These are phyloP conservation scores for Groenewaldozyma tartarivorans DNA, from an alignment of 805 yeast genomes.

Conservation along the genomic window DNA sequence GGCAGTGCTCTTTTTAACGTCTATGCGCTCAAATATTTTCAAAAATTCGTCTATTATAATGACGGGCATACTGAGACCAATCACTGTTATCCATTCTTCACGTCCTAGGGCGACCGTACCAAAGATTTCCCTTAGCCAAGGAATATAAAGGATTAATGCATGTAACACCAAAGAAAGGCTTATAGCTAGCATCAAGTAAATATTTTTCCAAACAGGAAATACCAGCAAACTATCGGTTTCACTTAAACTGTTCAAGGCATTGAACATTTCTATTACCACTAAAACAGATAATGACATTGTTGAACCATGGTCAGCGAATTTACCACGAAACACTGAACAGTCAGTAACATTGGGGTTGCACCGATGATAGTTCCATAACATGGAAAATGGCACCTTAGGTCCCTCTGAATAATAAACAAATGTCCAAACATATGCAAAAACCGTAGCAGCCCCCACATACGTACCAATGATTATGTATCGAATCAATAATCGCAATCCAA, in stretches of 20 bases:
- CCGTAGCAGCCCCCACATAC: conserved; percentile 34
- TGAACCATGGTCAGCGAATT: conserved; percentile 25
- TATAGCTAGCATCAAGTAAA: conserved; percentile 31
- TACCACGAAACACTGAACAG: conserved; percentile 27
- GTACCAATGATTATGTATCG: conserved; percentile 32
- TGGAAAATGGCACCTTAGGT: conserved; percentile 28
- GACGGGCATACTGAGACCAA: conserved; percentile 29
- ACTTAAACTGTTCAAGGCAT: conserved; percentile 32
- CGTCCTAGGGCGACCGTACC: conserved; percentile 26
- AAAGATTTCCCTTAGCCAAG: conserved; percentile 27
- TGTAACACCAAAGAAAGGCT: conserved; percentile 29
- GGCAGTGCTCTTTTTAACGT: neutral
- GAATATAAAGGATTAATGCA: conserved; percentile 27
- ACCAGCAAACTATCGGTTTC: conserved; percentile 31
- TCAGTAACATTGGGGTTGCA: conserved; percentile 26
- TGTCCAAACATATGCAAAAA: conserved; percentile 35
- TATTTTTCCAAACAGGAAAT: conserved; percentile 32
- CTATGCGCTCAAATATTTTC: conserved; percentile 27
- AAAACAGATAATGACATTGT: conserved; percentile 33
- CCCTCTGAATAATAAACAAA: conserved; percentile 28
- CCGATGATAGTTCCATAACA: conserved; percentile 30
- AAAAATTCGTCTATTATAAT: conserved; percentile 31
- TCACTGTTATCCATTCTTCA: conserved; percentile 31
- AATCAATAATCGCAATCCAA: conserved; percentile 30
- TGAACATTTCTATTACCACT: conserved; percentile 34